Evolutionary conservation across 345 rosid genomes (phyloP), one percentile per base, ranked within the genome.

Genomic region (Gossypium anomalum): DNA sequence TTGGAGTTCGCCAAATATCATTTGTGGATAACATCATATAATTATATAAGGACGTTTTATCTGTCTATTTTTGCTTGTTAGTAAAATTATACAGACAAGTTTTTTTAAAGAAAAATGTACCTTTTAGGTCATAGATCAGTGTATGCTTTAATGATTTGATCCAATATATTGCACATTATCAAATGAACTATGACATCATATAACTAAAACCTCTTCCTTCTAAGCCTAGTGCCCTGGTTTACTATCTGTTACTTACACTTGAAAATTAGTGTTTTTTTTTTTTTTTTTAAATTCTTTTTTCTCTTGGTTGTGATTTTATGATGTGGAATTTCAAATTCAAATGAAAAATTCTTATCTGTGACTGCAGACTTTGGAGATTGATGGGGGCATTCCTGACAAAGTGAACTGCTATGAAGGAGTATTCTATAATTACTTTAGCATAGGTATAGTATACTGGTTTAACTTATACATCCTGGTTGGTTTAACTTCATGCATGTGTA

Each of bases 361-460:
- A 72, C 45, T 80, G 84, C 85, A 88, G 97, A 84, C 85, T 79
- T 83, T 91, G 80, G 83, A 80, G 67, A 82, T 82, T 73, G 95
- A 87, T 15, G 98, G 96, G 79, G 79, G 77, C 51, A 58, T 84
- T 79, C 93, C 90, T 45, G 93, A 87, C 74, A 82, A 82, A 43
- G 61, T 72, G 48, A 85, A 78, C 43, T 86, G 86, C 73, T 88
- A 90, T 74, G 93, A 85, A 79, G 98, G 99, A 80, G 93, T 93
- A 20, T 93, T 95, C 72, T 93, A 93, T 80, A 95, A 92, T 82
- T 95, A 95, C 85, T 95, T 88, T 80, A 93, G 99, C 79, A 86
- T 95, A 81, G 99, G 98, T 92, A 85, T 76, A 69, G 93, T 91
- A 85, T 77, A 73, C 29, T 75, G 51, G 17, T 22, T 72, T 64